Evolutionary conservation across 306 rosid genomes (phyloP).

Genomic region (Medicago ruthenica): DNA sequence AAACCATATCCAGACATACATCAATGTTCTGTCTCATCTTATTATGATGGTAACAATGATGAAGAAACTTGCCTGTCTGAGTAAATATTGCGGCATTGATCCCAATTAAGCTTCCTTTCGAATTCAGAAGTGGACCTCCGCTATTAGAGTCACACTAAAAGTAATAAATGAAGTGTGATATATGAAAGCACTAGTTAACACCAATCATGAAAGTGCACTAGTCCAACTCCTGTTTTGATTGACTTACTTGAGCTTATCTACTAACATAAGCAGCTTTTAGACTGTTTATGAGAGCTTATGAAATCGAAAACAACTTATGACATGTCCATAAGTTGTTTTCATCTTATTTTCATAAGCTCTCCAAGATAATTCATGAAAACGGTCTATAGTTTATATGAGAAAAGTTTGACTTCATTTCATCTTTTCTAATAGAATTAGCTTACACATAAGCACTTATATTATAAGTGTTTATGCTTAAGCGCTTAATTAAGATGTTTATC

Average conservation of each 20-base stretch:
- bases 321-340: not conserved
- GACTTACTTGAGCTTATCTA: not conserved
- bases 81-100: conserved; percentile 94
- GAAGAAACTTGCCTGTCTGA: conserved; percentile 68
- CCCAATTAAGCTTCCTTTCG: conserved; percentile 90
- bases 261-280: not conserved
- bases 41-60: conserved; percentile 4
- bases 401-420: not conserved
- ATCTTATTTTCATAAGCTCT: not conserved
- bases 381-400: not conserved
- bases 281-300: not conserved
- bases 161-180: conserved; percentile 32
- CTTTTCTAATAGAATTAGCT: not conserved
- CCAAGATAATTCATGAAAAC: not conserved
- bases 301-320: not conserved
- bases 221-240: too few species aligned
- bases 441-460: not conserved
- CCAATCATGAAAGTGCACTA: not conserved
- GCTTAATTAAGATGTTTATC: not conserved
- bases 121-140: conserved; percentile 93
- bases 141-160: conserved; percentile 57
- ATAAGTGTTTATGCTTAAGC: not conserved
- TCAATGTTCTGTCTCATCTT: not conserved
- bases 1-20: conserved; percentile 17
- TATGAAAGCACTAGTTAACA: not conserved